Evolutionary conservation across 1,284 basidiomycete genomes (phyloP).

Genomic region (Ganoderma sinense): DNA sequence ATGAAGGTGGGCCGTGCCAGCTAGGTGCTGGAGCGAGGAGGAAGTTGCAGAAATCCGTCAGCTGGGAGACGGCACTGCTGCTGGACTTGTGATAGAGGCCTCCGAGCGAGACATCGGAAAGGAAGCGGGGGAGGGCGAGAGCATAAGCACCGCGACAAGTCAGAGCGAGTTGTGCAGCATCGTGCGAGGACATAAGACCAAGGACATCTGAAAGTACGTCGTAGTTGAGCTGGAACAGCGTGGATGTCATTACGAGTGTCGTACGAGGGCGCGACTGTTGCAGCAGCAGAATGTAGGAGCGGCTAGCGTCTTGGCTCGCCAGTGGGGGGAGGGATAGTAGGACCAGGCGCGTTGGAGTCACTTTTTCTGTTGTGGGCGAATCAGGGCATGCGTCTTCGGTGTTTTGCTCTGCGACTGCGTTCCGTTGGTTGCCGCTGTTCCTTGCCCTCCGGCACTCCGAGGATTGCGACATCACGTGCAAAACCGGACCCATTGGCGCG

Average conservation of each 20-base stretch:
- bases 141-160: conserved; percentile 26
- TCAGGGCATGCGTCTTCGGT: conserved; percentile 19
- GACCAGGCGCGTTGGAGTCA: conserved; percentile 11
- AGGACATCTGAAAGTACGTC: conserved; percentile 30
- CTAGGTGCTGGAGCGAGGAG: conserved; percentile 25
- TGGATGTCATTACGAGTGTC: conserved; percentile 19
- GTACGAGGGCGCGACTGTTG: background rate
- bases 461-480: conserved; percentile 23
- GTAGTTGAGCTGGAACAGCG: conserved; percentile 30
- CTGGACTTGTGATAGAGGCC: conserved; percentile 30
- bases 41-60: conserved; percentile 31
- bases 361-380: conserved; percentile 10
- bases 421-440: conserved; percentile 24
- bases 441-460: conserved; percentile 17
- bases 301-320: background rate
- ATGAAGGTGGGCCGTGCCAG: conserved; percentile 26
- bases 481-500: conserved; percentile 9
- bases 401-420: conserved; percentile 22
- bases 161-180: conserved; percentile 28
- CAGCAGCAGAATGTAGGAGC: background rate
- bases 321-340: conserved; percentile 4
- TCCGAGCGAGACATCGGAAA: conserved; percentile 27
- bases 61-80: conserved; percentile 27
- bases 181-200: conserved; percentile 21
- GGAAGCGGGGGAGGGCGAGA: conserved; percentile 27